Base-by-base conservation (phyloP, 306 rosid species). In the Aeschynomene evenia region DNA sequence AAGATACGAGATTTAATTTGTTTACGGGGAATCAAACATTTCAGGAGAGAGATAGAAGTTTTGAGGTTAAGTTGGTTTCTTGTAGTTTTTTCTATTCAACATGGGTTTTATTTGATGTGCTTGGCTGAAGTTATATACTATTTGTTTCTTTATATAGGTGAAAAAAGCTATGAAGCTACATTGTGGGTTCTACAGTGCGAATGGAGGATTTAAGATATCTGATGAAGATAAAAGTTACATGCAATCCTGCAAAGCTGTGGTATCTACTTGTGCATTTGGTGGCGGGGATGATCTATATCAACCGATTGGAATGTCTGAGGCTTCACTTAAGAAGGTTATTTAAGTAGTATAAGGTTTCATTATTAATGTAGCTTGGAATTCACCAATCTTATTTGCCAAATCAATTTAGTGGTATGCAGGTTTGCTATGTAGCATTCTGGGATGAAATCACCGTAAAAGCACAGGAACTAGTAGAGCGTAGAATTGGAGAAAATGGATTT, bases 231-330 rank as follows among this genome's bases (percentile, higher is more conserved):
- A 69, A 71, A 78, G 68, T 45, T 91, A 73, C 77, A 85, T 88
- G 97, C 70, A 80, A 64, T 36, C 79, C 64, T 94, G 99, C 79
- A 71, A 87, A 72, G 82, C 71, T 19, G 99, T 84, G 62, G 92
- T 94, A 34, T 94, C 97, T 55, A 91, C 99, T 53, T 94, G 99
- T 84, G 89, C 97, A 54, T 94, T 94, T 87, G 99, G 99, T 68
- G 98, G 98, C 3, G 98, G 97, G 42, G 98, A 93, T 84, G 98
- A 93, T 87, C 97, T 93, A 66, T 93, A 94, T 84, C 99, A 91
- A 73, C 99, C 97, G 3, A 91, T 94, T 62, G 97, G 99, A 81
- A 87, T 91, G 96, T 79, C 95, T 49, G 69, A 75, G 54, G 84
- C 95, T 57, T 87, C 97, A 4, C 80, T 91, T 75, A 73, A 50